Base-by-base conservation (phyloP, 1,139 yeast species). In the Blastobotrys ciferrii region DNA sequence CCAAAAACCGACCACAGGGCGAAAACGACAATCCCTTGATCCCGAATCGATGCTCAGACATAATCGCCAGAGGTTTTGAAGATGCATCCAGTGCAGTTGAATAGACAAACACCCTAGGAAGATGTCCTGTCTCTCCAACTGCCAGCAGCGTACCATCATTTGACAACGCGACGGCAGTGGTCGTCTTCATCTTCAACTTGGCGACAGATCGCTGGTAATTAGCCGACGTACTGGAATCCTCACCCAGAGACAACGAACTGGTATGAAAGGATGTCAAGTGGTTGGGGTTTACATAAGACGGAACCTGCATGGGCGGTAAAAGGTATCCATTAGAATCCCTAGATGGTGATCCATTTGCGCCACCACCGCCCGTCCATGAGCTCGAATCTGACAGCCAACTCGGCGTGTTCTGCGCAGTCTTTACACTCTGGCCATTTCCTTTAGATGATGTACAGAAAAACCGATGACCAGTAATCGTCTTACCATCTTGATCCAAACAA, bases 41-140 rank as follows among this genome's bases (percentile, higher is more conserved):
- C 0, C 89, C 91, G 64, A 81, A 84, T 4, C 77, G 70, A 63
- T 84, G 91, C 54, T 82, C 87, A 47, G 72, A 66, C 2, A 82
- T 74, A 13, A 74, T 67, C 5, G 78, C 76, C 9, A 81, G 61
- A 0, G 87, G 87, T 12, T 61, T 56, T 12, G 67, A 71, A 47
- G 77, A 73, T 2, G 61, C 43, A 17, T 55, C 60, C 0, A 74
- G 69, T 0, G 85, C 84, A 11, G 80, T 65, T 2, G 87, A 80
- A 58, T 76, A 84, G 5, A 84, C 59, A 31, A 82, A 66, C 1
- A 84, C 73, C 25, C 87, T 67, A 0, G 91, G 89, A 53, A 75
- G 79, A 54, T 81, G 80, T 0, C 89, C 89, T 0, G 73, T 65
- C 59, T 84, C 89, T 1, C 89, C 91, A 4, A 81, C 77, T 0